Evolutionary conservation across 1,284 basidiomycete genomes (phyloP), one percentile per base, ranked within the genome.

Genomic region (Marasmius tenuissimus): DNA sequence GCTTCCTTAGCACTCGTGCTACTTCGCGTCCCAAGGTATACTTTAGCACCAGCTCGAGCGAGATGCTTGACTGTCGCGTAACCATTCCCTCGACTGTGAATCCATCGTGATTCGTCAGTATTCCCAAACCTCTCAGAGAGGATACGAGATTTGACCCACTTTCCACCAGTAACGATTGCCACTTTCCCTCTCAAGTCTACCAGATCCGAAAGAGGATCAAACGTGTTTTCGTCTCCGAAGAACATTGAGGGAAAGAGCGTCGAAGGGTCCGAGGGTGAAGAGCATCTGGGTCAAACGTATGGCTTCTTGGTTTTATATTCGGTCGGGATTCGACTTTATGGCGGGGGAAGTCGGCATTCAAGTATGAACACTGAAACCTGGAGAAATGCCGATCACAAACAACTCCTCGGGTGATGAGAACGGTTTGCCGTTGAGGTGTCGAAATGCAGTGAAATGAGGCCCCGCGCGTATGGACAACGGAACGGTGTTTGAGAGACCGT

Each of bases 1-100:
- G 81, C 78, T 34, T 64, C 73, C 47, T 64, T 72, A 4, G 76
- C 79, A 57, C 70, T 74, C 2, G 59, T 61, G 66, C 78, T 76
- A 60, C 68, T 76, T 14, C 78, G 72, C n/a, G 77, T 71, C 0
- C 75, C 78, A 60, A 82, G 72, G 57, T 82, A 84, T 7, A 83
- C 80, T 63, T 77, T 82, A 8, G 80, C 81, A 18, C 76, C 76
- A 38, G 67, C 66, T 6, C 73, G 74, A 1, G 79, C 79, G n/a
- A 83, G 76, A 58, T 77, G 73, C 52, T 78, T 77, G 18, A 80
- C 72, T 0, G 78, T 80, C 9, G 72, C 71, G 61, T 76, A 78
- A 2, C 80, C 81, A 5, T 82, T 76, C 0, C 78, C 80, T 9
- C 71, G 65, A 42, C 79, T 83, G 48, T 33, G 14, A n/a, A 37